These are phyloP conservation scores for Chamaenerion angustifolium DNA, from an alignment of 345 rosid genomes.

Conservation along the genomic window DNA sequence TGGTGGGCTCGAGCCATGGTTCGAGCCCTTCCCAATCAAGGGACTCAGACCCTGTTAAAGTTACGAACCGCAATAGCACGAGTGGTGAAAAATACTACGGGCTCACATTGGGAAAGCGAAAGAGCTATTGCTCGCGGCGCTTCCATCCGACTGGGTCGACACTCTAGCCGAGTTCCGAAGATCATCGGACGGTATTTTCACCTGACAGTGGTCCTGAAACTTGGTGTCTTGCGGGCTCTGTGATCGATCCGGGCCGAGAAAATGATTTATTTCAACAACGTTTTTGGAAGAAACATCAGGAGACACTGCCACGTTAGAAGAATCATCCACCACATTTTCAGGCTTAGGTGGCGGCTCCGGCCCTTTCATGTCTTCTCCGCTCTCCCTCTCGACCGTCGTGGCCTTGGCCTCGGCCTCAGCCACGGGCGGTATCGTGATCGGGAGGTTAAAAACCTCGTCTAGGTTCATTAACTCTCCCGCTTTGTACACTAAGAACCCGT, in stretches of 20 bases:
- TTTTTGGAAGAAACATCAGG: too few relatives aligned
- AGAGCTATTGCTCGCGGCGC: constrained; percentile 36
- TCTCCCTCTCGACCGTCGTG: constrained; percentile 6
- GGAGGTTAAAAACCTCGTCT: constrained; percentile 26
- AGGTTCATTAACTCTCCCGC: constrained; percentile 43
- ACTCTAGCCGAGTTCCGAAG: constrained; percentile 15
- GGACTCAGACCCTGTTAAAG: too few relatives aligned
- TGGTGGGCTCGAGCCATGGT: too few relatives aligned
- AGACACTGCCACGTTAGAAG: too few relatives aligned
- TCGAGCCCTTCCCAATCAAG: too few relatives aligned
- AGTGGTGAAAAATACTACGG: too few relatives aligned
- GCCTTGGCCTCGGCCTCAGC: constrained; percentile 8
- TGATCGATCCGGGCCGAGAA: too few relatives aligned
- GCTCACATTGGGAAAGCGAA: constrained; percentile 70
- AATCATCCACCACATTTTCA: not conserved
- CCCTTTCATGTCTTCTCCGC: not conserved
- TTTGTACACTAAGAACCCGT: constrained; percentile 25
- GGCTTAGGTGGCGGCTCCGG: not conserved
- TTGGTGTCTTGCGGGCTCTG: not conserved
- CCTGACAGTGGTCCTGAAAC: not conserved
- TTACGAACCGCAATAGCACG: too few relatives aligned
- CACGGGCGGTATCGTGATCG: constrained; percentile 13
- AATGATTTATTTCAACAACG: too few relatives aligned
- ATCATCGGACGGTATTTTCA: constrained; percentile 7
- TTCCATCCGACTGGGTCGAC: constrained; percentile 23